A percentile compares a stretch with the other conserved stretches of the same genome.
Conservation (phyloP, 164 flowering plant species). For the Vitis riparia region DNA sequence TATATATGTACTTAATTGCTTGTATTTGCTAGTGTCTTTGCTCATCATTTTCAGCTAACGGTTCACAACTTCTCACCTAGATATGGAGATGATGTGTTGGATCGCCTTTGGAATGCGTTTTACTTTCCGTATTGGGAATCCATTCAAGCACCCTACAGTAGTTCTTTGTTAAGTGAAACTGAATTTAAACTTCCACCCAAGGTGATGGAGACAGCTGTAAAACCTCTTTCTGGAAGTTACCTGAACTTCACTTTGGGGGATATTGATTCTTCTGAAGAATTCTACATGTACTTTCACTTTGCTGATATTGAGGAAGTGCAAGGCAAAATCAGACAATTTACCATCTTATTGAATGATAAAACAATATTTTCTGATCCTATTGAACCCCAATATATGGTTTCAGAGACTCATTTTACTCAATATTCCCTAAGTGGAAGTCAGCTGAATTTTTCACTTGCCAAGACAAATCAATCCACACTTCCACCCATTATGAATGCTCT, state of each 20-base stretch:
- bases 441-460: constrained; percentile 1
- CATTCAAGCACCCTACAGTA: no score
- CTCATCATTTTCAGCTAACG: no score
- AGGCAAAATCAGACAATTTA: constrained; percentile 22
- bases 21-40: no score
- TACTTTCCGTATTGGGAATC: background rate
- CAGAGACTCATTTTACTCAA: constrained; percentile 1
- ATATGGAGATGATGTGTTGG: constrained; percentile 28
- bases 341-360: constrained; percentile 12
- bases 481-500: constrained; percentile 40
- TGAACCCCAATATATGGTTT: constrained; percentile 2
- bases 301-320: constrained; percentile 26
- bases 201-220: constrained; percentile 27
- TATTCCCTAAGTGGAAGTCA: background rate
- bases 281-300: constrained; percentile 28
- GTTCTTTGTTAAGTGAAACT: background rate
- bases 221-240: constrained; percentile 5
- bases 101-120: constrained; percentile 28
- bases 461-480: constrained; percentile 24
- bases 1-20: no score
- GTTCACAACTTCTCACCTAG: constrained; percentile 5
- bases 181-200: constrained; percentile 10
- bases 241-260: constrained; percentile 7
- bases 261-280: background rate
- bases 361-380: constrained; percentile 3